Conservation (phyloP, 371 early-diverging fungal genomes). For the Entomophthora muscae region DNA sequence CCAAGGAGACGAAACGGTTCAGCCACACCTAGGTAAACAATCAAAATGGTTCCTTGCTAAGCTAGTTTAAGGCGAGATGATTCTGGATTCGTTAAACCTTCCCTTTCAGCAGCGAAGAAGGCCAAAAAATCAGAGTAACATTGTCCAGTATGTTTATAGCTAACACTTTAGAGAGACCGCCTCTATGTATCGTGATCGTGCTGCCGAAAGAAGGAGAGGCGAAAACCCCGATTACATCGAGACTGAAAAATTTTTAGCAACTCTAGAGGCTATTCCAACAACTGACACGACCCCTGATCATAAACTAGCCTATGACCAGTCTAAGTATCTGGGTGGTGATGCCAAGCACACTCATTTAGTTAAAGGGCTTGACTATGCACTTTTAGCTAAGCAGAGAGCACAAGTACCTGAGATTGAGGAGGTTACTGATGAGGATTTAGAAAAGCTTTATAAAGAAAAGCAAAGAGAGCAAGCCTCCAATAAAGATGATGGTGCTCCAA, state of each 20-base stretch:
- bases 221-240: constrained; percentile 31
- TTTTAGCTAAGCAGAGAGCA: constrained; percentile 43
- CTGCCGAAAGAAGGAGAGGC: constrained; percentile 64
- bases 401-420: constrained; percentile 14
- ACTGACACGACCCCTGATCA: constrained; percentile 17
- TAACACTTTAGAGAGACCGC: constrained; percentile 1
- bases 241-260: constrained; percentile 23
- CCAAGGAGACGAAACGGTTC: not conserved
- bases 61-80: not conserved
- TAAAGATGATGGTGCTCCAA: constrained; percentile 7
- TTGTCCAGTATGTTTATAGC: too few species aligned
- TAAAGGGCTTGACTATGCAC: constrained; percentile 72
- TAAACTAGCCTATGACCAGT: constrained; percentile 21
- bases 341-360: constrained; percentile 74
- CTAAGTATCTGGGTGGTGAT: constrained; percentile 80
- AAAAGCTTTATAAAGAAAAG: constrained; percentile 11
- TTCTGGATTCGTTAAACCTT: not conserved
- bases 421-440: constrained; percentile 10
- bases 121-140: not conserved
- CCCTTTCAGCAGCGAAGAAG: not conserved
- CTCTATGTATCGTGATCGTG: constrained; percentile 64
- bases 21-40: not conserved
- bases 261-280: constrained; percentile 11
- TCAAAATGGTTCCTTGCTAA: not conserved
- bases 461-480: constrained; percentile 4